Percentiles rank a stretch among this genome's conserved stretches.
Evolutionary conservation across 495 filamentous ascomycete species (phyloP).

Genomic region (Penicillium ochrochloron): DNA sequence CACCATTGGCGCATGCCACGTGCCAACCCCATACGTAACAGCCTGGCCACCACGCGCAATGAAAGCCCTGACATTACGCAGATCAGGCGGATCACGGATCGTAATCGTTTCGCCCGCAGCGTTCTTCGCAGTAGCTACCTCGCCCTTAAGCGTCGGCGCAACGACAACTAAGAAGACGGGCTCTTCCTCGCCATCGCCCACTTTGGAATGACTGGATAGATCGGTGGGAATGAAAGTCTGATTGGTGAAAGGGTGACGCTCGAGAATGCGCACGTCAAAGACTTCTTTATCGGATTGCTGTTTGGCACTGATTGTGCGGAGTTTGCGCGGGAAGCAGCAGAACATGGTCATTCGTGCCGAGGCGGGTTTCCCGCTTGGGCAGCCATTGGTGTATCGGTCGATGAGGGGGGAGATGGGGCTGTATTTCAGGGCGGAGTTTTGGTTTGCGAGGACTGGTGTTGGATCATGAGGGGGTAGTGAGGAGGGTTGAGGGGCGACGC

Average conservation of each 20-base stretch:
- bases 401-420: slow-evolving; percentile 71
- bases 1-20: slow-evolving; percentile 98
- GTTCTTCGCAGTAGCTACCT: slow-evolving; percentile 41
- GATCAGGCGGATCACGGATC: slow-evolving; percentile 70
- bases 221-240: slow-evolving; percentile 90
- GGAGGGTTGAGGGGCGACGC: slow-evolving; percentile 47
- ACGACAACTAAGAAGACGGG: slow-evolving; percentile 83
- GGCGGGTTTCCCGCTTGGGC: slow-evolving; percentile 65
- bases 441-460: slow-evolving; percentile 66
- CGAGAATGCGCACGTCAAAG: slow-evolving; percentile 77
- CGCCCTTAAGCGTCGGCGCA: slow-evolving; percentile 65
- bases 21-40: slow-evolving; percentile 88
- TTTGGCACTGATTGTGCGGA: slow-evolving; percentile 34
- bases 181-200: slow-evolving; percentile 37
- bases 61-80: slow-evolving; percentile 73
- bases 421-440: slow-evolving; percentile 87
- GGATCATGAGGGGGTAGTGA: slow-evolving; percentile 46
- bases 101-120: slow-evolving; percentile 37
- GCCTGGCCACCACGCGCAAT: slow-evolving; percentile 79
- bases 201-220: slow-evolving; percentile 44
- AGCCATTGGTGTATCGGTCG: slow-evolving; percentile 64
- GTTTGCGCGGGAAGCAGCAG: slow-evolving; percentile 72
- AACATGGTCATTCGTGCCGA: slow-evolving; percentile 83
- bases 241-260: slow-evolving; percentile 91
- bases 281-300: slow-evolving; percentile 35